Evolutionary conservation across 2,329 filamentous ascomycete genomes (phyloP).

Genomic region (Helotiales sp.): DNA sequence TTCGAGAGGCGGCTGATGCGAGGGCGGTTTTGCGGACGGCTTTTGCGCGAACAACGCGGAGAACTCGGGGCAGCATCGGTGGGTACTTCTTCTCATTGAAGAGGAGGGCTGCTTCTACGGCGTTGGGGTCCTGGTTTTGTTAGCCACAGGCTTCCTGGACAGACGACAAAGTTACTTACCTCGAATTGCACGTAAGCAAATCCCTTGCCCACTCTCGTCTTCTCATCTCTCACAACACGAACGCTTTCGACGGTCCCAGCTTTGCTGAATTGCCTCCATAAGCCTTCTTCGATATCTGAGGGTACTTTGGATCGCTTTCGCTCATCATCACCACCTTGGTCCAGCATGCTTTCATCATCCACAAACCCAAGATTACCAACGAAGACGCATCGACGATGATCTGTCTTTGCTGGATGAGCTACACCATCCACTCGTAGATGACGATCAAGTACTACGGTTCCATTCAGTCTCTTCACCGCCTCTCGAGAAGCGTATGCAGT

Average conservation of each 20-base stretch:
- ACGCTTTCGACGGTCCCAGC: constrained; percentile 89
- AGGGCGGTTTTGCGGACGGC: constrained; percentile 40
- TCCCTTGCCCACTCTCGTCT: constrained; percentile 92
- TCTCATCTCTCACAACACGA: constrained; percentile 83
- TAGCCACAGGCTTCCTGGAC: constrained; percentile 12
- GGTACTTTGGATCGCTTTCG: constrained; percentile 75
- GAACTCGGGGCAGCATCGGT: constrained; percentile 83
- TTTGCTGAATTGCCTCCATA: constrained; percentile 79
- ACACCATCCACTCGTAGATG: constrained; percentile 91
- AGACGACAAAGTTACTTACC: constrained; percentile 48
- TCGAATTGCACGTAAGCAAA: constrained; percentile 98
- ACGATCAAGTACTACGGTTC: constrained; percentile 77
- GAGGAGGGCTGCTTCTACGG: constrained; percentile 87
- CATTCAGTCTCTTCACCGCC: constrained; percentile 78
- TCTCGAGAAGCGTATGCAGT: constrained; percentile 72
- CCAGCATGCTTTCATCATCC: constrained; percentile 78
- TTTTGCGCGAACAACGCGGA: constrained; percentile 79
- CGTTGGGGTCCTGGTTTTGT: constrained; percentile 66
- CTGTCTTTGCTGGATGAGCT: constrained; percentile 78
- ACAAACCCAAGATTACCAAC: constrained; percentile 96
- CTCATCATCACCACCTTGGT: constrained; percentile 63
- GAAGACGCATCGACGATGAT: constrained; percentile 90
- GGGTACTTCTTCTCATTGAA: constrained; percentile 91
- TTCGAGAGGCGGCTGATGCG: constrained; percentile 18
- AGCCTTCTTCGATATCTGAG: constrained; percentile 87